A percentile compares a stretch with the other conserved stretches of the same genome.
These are phyloP conservation scores for Asclepias syriaca DNA, from an alignment of 257 asterid species.

Conservation along the genomic window DNA sequence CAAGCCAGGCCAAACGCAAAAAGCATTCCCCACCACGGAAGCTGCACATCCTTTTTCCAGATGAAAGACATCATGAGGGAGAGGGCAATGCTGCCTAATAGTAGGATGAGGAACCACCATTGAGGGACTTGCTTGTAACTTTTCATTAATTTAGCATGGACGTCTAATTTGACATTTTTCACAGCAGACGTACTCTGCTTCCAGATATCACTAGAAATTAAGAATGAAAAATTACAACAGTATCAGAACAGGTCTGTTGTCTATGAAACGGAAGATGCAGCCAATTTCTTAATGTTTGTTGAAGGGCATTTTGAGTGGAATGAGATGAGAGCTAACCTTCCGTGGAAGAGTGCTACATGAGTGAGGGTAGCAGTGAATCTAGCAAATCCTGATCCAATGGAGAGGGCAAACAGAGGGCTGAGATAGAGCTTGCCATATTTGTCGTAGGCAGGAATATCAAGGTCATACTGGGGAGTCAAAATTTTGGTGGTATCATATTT, in stretches of 20 bases:
- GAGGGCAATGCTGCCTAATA: constrained; percentile 52
- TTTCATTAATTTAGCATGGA: constrained; percentile 71
- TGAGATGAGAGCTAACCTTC: constrained; percentile 53
- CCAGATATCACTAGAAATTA: constrained; percentile 62
- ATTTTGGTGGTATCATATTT: constrained; percentile 70
- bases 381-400: constrained; percentile 95
- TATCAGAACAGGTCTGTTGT: not conserved
- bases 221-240: too few species aligned
- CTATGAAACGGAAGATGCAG: not conserved
- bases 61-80: constrained; percentile 68
- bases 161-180: constrained; percentile 54
- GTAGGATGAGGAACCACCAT: constrained; percentile 78
- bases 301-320: too few species aligned
- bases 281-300: not conserved
- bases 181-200: constrained; percentile 65
- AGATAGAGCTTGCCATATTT: constrained; percentile 88
- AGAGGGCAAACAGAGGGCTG: constrained; percentile 90
- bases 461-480: constrained; percentile 82
- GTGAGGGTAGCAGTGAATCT: constrained; percentile 88
- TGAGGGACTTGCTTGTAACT: constrained; percentile 81
- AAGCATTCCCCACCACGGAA: constrained; percentile 98
- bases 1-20: constrained; percentile 79
- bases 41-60: constrained; percentile 74
- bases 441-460: constrained; percentile 62
- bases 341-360: constrained; percentile 84